Evolutionary conservation across 164 flowering plant genomes (phyloP), one percentile per base, ranked within the genome.

Genomic region (Stephania yunnanensis): DNA sequence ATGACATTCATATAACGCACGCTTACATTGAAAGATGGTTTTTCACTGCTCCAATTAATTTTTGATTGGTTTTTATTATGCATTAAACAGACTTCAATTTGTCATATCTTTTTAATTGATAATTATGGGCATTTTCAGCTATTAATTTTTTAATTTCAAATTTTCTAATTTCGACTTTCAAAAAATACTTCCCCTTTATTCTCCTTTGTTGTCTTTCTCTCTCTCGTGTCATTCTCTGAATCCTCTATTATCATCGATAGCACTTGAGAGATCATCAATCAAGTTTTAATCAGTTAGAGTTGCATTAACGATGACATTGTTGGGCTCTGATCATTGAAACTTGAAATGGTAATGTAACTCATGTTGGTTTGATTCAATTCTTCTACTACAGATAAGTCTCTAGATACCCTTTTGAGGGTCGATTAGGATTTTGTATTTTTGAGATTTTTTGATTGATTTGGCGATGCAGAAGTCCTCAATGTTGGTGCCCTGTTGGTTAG

Each of bases 401-500:
- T 50, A 10, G 11, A 7, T 50, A 36, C 42, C 42, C 1, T 36
- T 36, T 36, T 36, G 1, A 36, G 0, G 42, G 4, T 36, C 3
- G 55, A 58, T 64, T 50, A 61, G 61, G 30, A 42, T 46, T 69
- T 73, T 30, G 10, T 70, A 36, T 5, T 5, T 29, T 52, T 50
- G 64, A 25, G 25, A 25, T 25, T 25, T 0, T 25, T 25, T 25
- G 25, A 25, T 25, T 25, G 25, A 25, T 25, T 25, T 25, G 25
- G 25, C 9, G 11, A 50, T 71, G 46, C 82, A 82, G 85, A 82
- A 76, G 15, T 44, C 42, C 42, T 36, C 81, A 83, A 85, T 85
- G 89, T 68, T 75, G 86, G 89, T 84, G n/a, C 98, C 98, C 6
- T 86, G 87, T 31, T 93, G 99, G 98, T 85, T 95, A 3, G 97